These are phyloP conservation scores for Saccharomycopsis fodiens DNA, from an alignment of 805 yeast species.

Conservation along the genomic window DNA sequence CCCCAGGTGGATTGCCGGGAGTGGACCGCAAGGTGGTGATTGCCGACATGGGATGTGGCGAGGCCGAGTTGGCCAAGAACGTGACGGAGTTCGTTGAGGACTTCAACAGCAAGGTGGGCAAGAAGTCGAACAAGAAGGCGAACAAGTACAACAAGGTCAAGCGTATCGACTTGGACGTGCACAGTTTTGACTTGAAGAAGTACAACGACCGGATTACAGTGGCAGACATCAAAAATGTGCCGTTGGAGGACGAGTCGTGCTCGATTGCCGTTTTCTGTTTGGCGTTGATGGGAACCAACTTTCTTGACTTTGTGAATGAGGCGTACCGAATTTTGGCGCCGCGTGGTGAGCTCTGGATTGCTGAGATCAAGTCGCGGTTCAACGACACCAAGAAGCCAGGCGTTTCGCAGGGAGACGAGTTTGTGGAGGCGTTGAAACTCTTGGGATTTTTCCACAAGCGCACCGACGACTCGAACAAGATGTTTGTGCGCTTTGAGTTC, in stretches of 20 bases:
- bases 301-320: slow-evolving; percentile 83
- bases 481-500: slow-evolving; percentile 93
- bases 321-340: slow-evolving; percentile 84
- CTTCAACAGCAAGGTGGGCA: slow-evolving; percentile 24
- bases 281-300: slow-evolving; percentile 96
- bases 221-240: slow-evolving; percentile 92
- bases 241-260: slow-evolving; percentile 70
- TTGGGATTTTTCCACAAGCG: slow-evolving; percentile 81
- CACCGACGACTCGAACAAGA: slow-evolving; percentile 81
- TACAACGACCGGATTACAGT: slow-evolving; percentile 88
- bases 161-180: slow-evolving; percentile 53
- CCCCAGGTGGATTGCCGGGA: slow-evolving; percentile 95
- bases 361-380: slow-evolving; percentile 92
- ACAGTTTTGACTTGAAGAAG: slow-evolving; percentile 85
- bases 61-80: slow-evolving; percentile 77
- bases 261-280: slow-evolving; percentile 88
- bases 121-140: slow-evolving; percentile 27
- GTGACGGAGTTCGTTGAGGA: slow-evolving; percentile 42
- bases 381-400: slow-evolving; percentile 38
- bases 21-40: slow-evolving; percentile 57
- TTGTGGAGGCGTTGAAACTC: slow-evolving; percentile 67
- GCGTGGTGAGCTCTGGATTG: slow-evolving; percentile 93
- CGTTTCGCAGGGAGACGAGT: slow-evolving; percentile 55
- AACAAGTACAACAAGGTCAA: slow-evolving; percentile 31
- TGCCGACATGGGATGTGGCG: slow-evolving; percentile 99